Evolutionary conservation across 345 rosid species (phyloP), one percentile per base, ranked within the genome.

Genomic region (Rhodamnia rubescens): DNA sequence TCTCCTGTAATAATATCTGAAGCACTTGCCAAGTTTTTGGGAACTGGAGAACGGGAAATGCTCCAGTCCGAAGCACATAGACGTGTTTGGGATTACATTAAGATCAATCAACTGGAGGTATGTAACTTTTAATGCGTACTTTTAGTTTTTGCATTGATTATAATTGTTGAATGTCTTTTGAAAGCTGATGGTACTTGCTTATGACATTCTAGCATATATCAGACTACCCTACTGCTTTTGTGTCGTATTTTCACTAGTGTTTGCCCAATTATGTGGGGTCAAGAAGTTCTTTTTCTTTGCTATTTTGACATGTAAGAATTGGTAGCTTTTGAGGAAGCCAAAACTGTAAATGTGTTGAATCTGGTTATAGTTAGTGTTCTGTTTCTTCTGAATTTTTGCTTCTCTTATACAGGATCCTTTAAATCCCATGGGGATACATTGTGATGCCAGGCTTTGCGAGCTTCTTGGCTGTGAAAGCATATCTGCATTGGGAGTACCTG

Each of bases 391-490:
- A 32, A 11, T 64, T 64, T 84, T 50, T 58, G 54, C 24, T 32
- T 52, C 85, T 59, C 87, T 83, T 54, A 82, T 86, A 44, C 87
- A 96, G 99, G 97, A 95, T 86, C 96, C 96, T 14, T 84, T 83
- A 85, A 96, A 94, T 88, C 90, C 98, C 32, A 93, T 94, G 98
- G 97, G 89, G 87, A 95, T 96, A 82, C 86, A 89, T 61, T 96
- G 99, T 85, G 97, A 96, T 86, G 93, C 84, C 85, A 94, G 94
- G 91, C 98, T 96, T 83, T 89, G 84, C 0, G 96, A 93, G 82
- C 99, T 96, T 87, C 95, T 96, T 74, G 96, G 97, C 85, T 96
- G 95, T 86, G 97, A 96, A 86, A 93, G 96, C 94, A 94, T 96
- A 57, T 95, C 97, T 88, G 95, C 95, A 27, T 90, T 93, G 90